phyloP scores from a whole-genome alignment of 345 rosid genomes.

The Clarkia xantiana region DNA sequence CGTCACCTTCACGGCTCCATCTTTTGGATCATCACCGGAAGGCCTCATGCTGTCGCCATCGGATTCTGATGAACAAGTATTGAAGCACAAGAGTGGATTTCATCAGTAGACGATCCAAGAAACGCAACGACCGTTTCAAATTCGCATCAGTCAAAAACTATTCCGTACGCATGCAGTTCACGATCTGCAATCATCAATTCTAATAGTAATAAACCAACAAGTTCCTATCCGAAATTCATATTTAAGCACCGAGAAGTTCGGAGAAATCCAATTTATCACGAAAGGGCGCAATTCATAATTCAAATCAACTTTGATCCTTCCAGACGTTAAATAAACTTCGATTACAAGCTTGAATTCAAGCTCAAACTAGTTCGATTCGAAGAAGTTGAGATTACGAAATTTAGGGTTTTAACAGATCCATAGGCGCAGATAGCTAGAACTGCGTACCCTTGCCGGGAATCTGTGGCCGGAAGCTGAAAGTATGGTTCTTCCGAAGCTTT shows the following conservation, averaged over 20 bases:
- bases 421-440: background rate
- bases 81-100: background rate
- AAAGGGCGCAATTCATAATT: too few relatives aligned
- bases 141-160: background rate
- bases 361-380: too few relatives aligned
- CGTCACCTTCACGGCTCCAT: constrained; percentile 45
- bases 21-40: constrained; percentile 29
- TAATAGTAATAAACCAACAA: background rate
- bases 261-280: too few relatives aligned
- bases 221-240: background rate
- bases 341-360: too few relatives aligned
- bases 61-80: constrained; percentile 26
- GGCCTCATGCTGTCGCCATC: constrained; percentile 48
- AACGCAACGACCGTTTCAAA: background rate
- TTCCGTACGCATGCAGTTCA: background rate
- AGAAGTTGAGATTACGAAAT: too few relatives aligned
- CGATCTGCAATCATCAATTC: background rate
- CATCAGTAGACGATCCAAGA: background rate
- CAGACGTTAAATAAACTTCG: too few relatives aligned
- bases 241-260: too few relatives aligned
- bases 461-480: constrained; percentile 44
- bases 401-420: too few relatives aligned
- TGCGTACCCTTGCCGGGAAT: constrained; percentile 72
- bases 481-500: constrained; percentile 70
- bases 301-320: too few relatives aligned